These are phyloP conservation scores for Posidonia australis DNA, from an alignment of 106 monocot species.

Conservation along the genomic window DNA sequence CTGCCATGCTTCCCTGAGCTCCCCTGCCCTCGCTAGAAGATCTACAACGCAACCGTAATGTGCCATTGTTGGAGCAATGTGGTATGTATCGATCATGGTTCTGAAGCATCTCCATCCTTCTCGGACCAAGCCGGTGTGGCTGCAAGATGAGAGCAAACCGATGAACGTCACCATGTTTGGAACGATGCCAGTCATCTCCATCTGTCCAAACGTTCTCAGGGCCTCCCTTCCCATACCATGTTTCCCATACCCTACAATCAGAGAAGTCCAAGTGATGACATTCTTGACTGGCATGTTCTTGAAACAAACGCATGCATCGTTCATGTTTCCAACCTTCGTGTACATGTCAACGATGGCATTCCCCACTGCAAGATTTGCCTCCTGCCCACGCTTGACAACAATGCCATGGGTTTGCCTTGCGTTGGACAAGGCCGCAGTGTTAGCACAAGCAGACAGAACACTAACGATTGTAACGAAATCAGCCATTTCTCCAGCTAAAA, in stretches of 20 bases:
- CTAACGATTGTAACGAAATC: conserved; percentile 4
- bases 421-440: background rate
- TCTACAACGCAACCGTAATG: conserved; percentile 52
- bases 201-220: background rate
- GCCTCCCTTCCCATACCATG: conserved; percentile 11
- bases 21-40: conserved; percentile 27
- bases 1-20: conserved; percentile 21
- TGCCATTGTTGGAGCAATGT: conserved; percentile 15
- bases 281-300: conserved; percentile 1
- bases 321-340: conserved; percentile 5
- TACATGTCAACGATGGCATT: conserved; percentile 15
- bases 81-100: background rate
- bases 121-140: conserved; percentile 5
- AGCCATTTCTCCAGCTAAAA: background rate
- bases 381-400: background rate
- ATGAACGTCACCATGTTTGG: conserved; percentile 10
- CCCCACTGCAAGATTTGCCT: background rate
- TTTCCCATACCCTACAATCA: conserved; percentile 12
- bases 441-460: conserved; percentile 6
- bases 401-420: conserved; percentile 2
- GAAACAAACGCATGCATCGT: conserved; percentile 2
- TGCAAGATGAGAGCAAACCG: conserved; percentile 7
- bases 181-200: background rate
- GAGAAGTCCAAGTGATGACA: conserved; percentile 10
- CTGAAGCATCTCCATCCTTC: conserved; percentile 1